Conservation (phyloP, 345 rosid species). For the Citrus cavaleriei region DNA sequence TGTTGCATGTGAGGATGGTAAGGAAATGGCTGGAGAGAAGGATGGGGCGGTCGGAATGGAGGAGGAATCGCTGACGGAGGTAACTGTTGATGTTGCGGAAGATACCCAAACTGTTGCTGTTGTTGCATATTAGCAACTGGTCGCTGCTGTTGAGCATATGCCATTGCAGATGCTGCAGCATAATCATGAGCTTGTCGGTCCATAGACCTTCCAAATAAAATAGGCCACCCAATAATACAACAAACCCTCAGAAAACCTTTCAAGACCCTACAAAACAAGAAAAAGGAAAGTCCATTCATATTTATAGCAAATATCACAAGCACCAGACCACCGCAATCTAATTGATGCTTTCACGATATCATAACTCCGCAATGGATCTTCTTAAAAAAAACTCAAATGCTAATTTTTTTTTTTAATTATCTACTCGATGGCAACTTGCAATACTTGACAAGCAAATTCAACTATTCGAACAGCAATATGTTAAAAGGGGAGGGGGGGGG, state of each 20-base stretch:
- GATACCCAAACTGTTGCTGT: conserved; percentile 74
- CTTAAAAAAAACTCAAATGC: not conserved
- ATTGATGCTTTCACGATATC: not conserved
- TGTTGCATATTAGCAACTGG: conserved; percentile 60
- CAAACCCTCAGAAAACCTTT: not conserved
- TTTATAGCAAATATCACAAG: not conserved
- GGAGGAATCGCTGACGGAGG: conserved; percentile 50
- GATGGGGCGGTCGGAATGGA: conserved; percentile 71
- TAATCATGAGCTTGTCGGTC: conserved; percentile 34
- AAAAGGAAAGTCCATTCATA: not conserved
- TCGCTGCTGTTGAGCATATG: conserved; percentile 60
- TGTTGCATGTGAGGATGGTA: conserved; percentile 79
- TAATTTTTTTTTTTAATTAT: not conserved
- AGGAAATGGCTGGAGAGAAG: conserved; percentile 79
- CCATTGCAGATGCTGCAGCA: conserved; percentile 64
- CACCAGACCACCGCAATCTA: not conserved
- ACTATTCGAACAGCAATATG: not conserved
- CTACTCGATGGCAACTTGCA: not conserved
- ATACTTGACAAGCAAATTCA: not conserved
- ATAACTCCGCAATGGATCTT: not conserved
- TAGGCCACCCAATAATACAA: not conserved
- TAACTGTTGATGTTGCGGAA: conserved; percentile 75
- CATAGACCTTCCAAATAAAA: not conserved
- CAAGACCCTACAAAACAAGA: not conserved
- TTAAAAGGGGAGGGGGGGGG: too few species aligned